These are phyloP conservation scores for Groenewaldozyma auringiensis DNA, from an alignment of 1,139 yeast species.

Conservation along the genomic window DNA sequence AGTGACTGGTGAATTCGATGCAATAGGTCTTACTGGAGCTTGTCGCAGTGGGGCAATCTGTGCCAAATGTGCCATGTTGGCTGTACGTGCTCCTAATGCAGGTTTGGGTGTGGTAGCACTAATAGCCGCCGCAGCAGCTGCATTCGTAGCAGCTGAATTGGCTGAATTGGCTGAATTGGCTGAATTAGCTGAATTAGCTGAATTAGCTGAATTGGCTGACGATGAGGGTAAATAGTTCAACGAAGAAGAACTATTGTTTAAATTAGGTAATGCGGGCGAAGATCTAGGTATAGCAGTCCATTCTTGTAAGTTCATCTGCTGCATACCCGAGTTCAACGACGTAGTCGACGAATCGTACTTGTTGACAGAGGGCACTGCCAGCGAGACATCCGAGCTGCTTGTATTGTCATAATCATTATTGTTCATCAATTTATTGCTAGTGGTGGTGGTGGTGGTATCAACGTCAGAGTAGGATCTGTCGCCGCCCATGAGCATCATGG, in stretches of 20 bases:
- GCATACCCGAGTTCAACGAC: constrained; percentile 9
- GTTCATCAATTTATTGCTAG: not conserved
- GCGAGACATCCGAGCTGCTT: not conserved
- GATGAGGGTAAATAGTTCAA: not conserved
- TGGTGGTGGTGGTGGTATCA: not conserved
- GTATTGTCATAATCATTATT: not conserved
- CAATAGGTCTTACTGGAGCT: constrained; percentile 21
- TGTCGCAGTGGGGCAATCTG: constrained; percentile 26
- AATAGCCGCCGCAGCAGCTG: constrained; percentile 7
- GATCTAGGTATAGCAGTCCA: constrained; percentile 26
- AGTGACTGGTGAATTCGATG: constrained; percentile 5
- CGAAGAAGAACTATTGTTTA: not conserved
- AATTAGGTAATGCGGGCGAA: constrained; percentile 4
- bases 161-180: not conserved
- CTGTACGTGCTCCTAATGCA: constrained; percentile 19
- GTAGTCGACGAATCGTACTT: not conserved
- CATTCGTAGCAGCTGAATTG: not conserved
- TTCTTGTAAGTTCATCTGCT: constrained; percentile 21
- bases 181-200: not conserved
- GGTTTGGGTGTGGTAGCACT: constrained; percentile 4
- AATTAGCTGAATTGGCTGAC: not conserved
- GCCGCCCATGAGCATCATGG: no score
- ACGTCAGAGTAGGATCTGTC: not conserved
- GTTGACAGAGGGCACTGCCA: not conserved
- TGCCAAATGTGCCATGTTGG: constrained; percentile 22